These are phyloP conservation scores for Trichosanthes cucumerina DNA, from an alignment of 306 rosid species.

Conservation along the genomic window DNA sequence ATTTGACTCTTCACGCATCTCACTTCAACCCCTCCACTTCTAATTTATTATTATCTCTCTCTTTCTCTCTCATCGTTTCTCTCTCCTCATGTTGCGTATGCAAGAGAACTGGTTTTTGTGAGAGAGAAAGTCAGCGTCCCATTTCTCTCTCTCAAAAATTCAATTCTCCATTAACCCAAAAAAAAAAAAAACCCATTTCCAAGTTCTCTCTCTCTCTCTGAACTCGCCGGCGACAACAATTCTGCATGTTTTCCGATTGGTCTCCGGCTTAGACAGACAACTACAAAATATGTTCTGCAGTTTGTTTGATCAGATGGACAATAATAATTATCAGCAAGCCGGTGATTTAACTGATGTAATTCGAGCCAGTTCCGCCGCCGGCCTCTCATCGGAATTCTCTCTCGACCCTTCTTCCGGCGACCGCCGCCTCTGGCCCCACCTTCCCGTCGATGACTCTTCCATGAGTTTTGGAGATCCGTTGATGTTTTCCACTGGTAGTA, in stretches of 20 bases:
- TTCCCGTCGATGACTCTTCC: constrained; percentile 19
- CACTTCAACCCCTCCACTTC: background rate
- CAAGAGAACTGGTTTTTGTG: background rate
- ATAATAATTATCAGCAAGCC: constrained; percentile 26
- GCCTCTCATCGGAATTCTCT: background rate
- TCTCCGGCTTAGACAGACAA: background rate
- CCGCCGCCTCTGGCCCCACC: background rate
- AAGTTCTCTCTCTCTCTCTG: background rate
- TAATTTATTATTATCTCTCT: background rate
- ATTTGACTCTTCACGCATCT: background rate
- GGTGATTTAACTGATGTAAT: constrained; percentile 84
- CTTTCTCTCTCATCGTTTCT: background rate
- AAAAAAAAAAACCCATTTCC: background rate
- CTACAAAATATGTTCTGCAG: constrained; percentile 37
- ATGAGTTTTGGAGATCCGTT: constrained; percentile 70
- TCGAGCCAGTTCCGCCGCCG: constrained; percentile 21
- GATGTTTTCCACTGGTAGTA: constrained; percentile 17
- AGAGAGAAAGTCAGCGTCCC: background rate
- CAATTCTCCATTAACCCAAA: background rate
- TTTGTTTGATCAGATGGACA: constrained; percentile 46
- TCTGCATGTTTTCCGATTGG: background rate
- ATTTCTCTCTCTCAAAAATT: background rate
- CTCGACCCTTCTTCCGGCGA: background rate
- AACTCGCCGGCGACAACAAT: background rate
- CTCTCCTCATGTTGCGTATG: background rate